A percentile compares a stretch with the other conserved stretches of the same genome.
These are phyloP conservation scores for Pestalotiopsis sp. DNA, from an alignment of 2,329 filamentous ascomycete species.

Conservation along the genomic window DNA sequence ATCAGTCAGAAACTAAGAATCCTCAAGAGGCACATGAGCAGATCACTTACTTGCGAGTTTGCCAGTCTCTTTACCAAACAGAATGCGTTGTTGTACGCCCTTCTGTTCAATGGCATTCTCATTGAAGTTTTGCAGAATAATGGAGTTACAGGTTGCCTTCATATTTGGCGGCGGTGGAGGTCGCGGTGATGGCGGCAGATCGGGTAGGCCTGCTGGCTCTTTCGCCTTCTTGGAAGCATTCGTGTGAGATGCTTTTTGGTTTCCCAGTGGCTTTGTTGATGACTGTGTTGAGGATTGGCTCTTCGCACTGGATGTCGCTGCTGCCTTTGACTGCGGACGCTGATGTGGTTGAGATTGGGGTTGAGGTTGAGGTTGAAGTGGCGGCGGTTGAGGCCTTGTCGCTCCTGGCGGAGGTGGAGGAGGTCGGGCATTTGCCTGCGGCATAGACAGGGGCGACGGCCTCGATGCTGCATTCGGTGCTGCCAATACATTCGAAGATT, in stretches of 20 bases:
- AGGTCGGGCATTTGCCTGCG: conserved; percentile 26
- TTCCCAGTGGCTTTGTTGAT: conserved; percentile 20
- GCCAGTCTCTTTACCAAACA: conserved; percentile 62
- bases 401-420: conserved; percentile 20
- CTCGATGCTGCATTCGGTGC: conserved; percentile 44
- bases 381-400: conserved; percentile 14
- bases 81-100: conserved; percentile 58
- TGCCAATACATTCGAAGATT: conserved; percentile 44
- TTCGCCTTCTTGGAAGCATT: conserved; percentile 27
- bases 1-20: conserved; percentile 18
- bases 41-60: conserved; percentile 53
- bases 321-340: conserved; percentile 19
- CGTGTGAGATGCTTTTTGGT: conserved; percentile 22
- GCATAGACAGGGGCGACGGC: conserved; percentile 38
- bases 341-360: conserved; percentile 10
- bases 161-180: conserved; percentile 41
- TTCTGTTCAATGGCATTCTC: conserved; percentile 58
- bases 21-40: not conserved
- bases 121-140: conserved; percentile 63
- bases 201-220: conserved; percentile 23
- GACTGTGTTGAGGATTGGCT: conserved; percentile 15
- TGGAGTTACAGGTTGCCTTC: conserved; percentile 60
- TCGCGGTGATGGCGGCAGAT: conserved; percentile 30
- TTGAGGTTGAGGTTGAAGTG: conserved; percentile 17
- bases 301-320: not conserved